A percentile compares a stretch with the other conserved stretches of the same genome.
Conservation (phyloP, 2,329 filamentous ascomycete genomes). For the Hymenoscyphus linearis region DNA sequence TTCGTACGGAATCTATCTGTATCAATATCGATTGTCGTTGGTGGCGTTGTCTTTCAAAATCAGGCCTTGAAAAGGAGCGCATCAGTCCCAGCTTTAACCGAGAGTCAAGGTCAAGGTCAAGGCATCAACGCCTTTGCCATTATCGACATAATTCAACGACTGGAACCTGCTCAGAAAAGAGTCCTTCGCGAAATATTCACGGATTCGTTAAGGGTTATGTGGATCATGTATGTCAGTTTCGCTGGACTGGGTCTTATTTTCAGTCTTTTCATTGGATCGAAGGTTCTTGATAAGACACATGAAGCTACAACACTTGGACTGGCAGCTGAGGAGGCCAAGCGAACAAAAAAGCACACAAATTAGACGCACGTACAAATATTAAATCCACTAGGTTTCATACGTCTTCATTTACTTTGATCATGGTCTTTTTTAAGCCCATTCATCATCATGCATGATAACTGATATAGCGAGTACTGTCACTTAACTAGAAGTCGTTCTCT, state of each 20-base stretch:
- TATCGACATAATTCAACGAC: slow-evolving; percentile 13
- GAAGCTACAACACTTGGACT: too few species aligned
- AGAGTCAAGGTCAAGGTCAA: slow-evolving; percentile 20
- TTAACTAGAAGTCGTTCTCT: too few species aligned
- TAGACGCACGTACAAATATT: too few species aligned
- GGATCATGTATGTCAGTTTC: slow-evolving; percentile 29
- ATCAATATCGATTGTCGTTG: slow-evolving; percentile 43
- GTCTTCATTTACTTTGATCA: too few species aligned
- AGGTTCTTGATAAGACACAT: too few species aligned
- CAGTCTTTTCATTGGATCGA: too few species aligned
- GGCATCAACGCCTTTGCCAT: slow-evolving; percentile 17
- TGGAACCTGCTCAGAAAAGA: slow-evolving; percentile 13
- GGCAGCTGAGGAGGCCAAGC: too few species aligned
- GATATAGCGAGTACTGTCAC: too few species aligned
- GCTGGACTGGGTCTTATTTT: background rate
- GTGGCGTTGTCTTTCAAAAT: slow-evolving; percentile 47
- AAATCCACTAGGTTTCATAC: too few species aligned
- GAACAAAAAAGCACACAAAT: too few species aligned
- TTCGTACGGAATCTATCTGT: slow-evolving; percentile 52
- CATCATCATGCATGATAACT: too few species aligned
- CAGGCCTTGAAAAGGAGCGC: slow-evolving; percentile 30
- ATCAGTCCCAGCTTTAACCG: slow-evolving; percentile 17
- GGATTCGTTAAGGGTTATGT: slow-evolving; percentile 23
- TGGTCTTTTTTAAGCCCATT: too few species aligned
- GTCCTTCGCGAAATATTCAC: slow-evolving; percentile 14